Evolutionary conservation across 2,329 filamentous ascomycete genomes (phyloP).

Genomic region (Microcera coccophila): DNA sequence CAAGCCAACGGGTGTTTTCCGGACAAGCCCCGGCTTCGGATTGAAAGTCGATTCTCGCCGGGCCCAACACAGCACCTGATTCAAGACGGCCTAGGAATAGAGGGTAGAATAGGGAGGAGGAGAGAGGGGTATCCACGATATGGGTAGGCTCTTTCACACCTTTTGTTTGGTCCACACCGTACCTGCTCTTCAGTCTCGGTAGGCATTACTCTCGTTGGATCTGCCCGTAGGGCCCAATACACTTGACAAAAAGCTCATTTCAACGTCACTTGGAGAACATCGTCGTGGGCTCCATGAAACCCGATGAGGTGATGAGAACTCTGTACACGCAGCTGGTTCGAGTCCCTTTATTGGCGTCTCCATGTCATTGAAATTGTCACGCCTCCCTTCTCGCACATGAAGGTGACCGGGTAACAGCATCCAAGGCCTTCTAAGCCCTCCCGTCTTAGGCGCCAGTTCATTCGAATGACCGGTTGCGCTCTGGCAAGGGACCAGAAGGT

Average conservation of each 20-base stretch:
- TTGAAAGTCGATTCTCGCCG: too few relatives aligned
- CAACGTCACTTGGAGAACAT: neutral
- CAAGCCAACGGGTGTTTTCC: too few relatives aligned
- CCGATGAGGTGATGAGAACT: slow-evolving; percentile 3
- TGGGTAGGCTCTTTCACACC: too few relatives aligned
- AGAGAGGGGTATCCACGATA: too few relatives aligned
- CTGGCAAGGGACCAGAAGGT: slow-evolving; percentile 2
- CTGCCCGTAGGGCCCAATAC: slow-evolving; percentile 12
- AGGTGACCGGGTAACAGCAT: slow-evolving; percentile 6
- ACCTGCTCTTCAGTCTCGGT: slow-evolving; percentile 18
- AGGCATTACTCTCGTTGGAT: slow-evolving; percentile 10
- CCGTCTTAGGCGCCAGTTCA: slow-evolving; percentile 16
- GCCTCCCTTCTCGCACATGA: too few relatives aligned
- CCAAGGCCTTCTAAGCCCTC: slow-evolving; percentile 20
- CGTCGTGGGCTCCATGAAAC: slow-evolving; percentile 6
- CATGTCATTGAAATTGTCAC: too few relatives aligned
- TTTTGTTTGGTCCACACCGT: too few relatives aligned
- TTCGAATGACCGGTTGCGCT: slow-evolving; percentile 6
- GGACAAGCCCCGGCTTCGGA: too few relatives aligned
- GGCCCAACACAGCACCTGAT: too few relatives aligned
- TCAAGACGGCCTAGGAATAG: too few relatives aligned
- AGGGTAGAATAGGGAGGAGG: too few relatives aligned
- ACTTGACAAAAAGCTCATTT: slow-evolving; percentile 2
- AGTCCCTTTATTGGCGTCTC: too few relatives aligned
- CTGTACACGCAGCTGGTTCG: slow-evolving; percentile 1